Conservation (phyloP, 2,329 filamentous ascomycete species). For the Penicillium fuscoglaucum region DNA sequence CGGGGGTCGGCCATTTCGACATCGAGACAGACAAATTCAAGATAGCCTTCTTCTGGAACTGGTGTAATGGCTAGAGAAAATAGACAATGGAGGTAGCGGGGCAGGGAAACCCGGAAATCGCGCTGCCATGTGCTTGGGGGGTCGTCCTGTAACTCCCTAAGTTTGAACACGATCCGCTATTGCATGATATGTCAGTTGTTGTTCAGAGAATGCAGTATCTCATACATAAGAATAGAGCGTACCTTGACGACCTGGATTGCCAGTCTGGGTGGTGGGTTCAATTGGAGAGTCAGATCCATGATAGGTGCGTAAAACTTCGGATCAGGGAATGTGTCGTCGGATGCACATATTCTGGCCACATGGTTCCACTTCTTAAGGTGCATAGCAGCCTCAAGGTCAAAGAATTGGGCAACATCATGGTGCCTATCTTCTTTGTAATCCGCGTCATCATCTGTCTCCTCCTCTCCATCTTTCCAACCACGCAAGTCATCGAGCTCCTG, state of each 20-base stretch:
- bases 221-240: neutral
- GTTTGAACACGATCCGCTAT: neutral
- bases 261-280: neutral
- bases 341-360: neutral
- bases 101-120: neutral
- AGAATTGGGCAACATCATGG: neutral
- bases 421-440: neutral
- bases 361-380: neutral
- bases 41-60: no score
- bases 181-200: neutral
- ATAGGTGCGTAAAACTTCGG: neutral
- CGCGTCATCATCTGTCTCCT: neutral
- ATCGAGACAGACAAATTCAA: neutral
- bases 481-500: neutral
- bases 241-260: constrained; percentile 1
- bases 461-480: constrained; percentile 5
- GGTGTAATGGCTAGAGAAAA: neutral
- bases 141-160: neutral
- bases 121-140: neutral
- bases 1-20: constrained; percentile 12
- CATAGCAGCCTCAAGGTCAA: constrained; percentile 4
- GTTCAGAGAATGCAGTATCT: neutral
- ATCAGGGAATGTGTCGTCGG: neutral
- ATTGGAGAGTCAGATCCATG: neutral
- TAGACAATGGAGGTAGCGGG: constrained; percentile 6